These are phyloP conservation scores for Fragilariopsis cylindrus DNA, from an alignment of 108 stramenopile species.

Conservation along the genomic window DNA sequence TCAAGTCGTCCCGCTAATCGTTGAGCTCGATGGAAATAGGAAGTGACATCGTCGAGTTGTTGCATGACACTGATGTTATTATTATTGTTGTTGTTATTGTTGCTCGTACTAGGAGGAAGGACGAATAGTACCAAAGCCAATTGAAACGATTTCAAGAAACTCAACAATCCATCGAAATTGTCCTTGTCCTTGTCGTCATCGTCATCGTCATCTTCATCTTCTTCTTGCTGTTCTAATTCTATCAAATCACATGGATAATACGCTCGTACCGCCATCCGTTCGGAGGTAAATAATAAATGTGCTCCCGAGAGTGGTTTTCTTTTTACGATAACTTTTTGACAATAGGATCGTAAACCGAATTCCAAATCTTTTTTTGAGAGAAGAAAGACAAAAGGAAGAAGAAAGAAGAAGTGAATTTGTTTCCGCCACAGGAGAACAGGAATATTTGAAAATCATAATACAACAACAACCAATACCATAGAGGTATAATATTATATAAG, in stretches of 20 bases:
- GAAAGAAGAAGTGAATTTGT: not conserved
- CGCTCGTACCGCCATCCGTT: slow-evolving; percentile 10
- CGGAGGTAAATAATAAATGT: not conserved
- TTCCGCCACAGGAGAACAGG: not conserved
- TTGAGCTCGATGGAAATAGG: slow-evolving; percentile 12
- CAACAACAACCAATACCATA: not conserved
- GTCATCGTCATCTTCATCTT: not conserved
- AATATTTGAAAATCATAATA: not conserved
- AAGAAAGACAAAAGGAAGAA: not conserved
- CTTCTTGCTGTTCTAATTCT: not conserved
- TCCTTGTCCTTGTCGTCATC: not conserved
- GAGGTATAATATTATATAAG: not conserved
- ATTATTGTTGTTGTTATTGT: not conserved
- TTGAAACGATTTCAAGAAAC: slow-evolving; percentile 15
- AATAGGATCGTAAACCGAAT: not conserved
- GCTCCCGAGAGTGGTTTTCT: slow-evolving; percentile 5
- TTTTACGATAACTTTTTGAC: slow-evolving; percentile 9
- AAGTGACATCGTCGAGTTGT: slow-evolving; percentile 15
- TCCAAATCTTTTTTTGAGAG: slow-evolving; percentile 11
- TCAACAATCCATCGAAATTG: slow-evolving; percentile 12
- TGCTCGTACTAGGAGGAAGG: not conserved
- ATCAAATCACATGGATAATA: slow-evolving; percentile 16
- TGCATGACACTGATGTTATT: not conserved
- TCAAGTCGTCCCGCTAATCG: not conserved
- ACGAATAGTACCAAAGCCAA: slow-evolving; percentile 10